A percentile compares a stretch with the other conserved stretches of the same genome.
These are phyloP conservation scores for Dendryphion nanum DNA, from an alignment of 2,329 filamentous ascomycete species.

Conservation along the genomic window DNA sequence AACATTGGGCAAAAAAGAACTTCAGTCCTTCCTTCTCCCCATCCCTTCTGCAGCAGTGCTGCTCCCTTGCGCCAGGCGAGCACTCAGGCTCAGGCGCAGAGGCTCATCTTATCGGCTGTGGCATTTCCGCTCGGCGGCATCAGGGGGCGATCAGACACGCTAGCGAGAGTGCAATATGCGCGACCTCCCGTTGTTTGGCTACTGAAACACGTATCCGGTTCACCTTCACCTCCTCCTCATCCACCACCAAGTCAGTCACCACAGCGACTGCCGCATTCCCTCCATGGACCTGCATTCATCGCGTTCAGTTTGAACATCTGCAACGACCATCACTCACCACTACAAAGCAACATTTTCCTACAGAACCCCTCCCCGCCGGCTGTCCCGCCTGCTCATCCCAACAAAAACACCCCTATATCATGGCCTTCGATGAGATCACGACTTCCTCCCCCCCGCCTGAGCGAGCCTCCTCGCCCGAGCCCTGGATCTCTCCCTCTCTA, in stretches of 20 bases:
- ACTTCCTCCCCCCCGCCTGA: conserved; percentile 43
- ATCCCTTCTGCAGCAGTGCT: no score
- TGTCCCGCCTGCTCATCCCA: background rate
- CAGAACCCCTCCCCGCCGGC: background rate
- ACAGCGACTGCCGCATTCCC: conserved; percentile 16
- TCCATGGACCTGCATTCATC: conserved; percentile 8
- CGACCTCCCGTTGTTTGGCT: conserved; percentile 12
- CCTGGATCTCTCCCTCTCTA: conserved; percentile 60
- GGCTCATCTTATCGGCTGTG: no score
- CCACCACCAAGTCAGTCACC: conserved; percentile 23
- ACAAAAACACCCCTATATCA: conserved; percentile 6
- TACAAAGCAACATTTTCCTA: no score
- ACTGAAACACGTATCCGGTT: conserved; percentile 28
- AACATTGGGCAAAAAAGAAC: no score
- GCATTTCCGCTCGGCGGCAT: no score
- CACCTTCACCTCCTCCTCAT: conserved; percentile 13
- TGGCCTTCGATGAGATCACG: conserved; percentile 20
- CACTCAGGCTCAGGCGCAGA: no score
- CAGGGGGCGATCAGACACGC: no score
- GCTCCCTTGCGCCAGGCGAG: no score
- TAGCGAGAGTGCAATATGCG: conserved; percentile 10
- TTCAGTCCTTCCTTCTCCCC: no score
- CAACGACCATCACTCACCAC: no score
- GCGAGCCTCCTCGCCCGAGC: conserved; percentile 58
- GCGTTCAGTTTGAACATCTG: background rate